A percentile compares a stretch with the other conserved stretches of the same genome.
phyloP scores from a whole-genome alignment of 257 asterid genomes.

The Echium plantagineum region DNA sequence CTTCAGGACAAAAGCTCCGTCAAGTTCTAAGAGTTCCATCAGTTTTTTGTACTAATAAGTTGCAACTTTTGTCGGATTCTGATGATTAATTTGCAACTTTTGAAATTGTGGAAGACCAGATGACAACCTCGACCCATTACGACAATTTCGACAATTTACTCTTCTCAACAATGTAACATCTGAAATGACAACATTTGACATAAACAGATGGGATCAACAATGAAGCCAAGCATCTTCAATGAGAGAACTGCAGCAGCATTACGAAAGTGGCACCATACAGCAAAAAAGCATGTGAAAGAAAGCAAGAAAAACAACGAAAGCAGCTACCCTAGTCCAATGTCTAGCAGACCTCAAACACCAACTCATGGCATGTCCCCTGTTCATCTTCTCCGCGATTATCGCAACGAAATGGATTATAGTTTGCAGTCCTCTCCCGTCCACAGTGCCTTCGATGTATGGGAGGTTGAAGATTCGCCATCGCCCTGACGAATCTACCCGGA shows the following conservation, averaged over 20 bases:
- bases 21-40: too few species aligned
- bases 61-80: too few species aligned
- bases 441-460: slow-evolving; percentile 31
- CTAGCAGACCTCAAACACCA: slow-evolving; percentile 59
- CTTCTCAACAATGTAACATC: too few species aligned
- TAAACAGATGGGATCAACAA: slow-evolving; percentile 75
- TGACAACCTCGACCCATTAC: too few species aligned
- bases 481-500: neutral
- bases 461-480: slow-evolving; percentile 3
- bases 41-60: too few species aligned
- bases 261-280: slow-evolving; percentile 78
- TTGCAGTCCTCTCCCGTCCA: slow-evolving; percentile 27
- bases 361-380: slow-evolving; percentile 56
- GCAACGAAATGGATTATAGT: slow-evolving; percentile 30
- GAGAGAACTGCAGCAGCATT: slow-evolving; percentile 67
- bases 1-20: too few species aligned
- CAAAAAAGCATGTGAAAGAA: slow-evolving; percentile 62
- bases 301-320: slow-evolving; percentile 19
- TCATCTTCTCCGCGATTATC: slow-evolving; percentile 50
- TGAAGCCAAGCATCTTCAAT: slow-evolving; percentile 85
- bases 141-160: too few species aligned
- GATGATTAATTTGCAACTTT: too few species aligned
- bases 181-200: too few species aligned
- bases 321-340: slow-evolving; percentile 30
- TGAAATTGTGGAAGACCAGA: too few species aligned